Conservation (phyloP, 768 basidiomycete genomes). For the Cystoderma amianthinum region DNA sequence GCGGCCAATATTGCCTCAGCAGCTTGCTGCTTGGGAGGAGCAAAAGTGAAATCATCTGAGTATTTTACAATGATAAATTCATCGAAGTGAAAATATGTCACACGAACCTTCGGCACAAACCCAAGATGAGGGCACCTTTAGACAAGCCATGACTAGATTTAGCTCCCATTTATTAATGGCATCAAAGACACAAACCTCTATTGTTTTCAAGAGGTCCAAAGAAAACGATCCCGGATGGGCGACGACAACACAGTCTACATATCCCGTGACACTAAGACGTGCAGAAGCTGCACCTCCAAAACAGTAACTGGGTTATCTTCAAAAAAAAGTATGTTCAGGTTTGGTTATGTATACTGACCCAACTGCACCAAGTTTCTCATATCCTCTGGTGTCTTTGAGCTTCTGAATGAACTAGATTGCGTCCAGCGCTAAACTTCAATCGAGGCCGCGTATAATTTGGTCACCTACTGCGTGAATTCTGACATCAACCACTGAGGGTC, state of each 20-base stretch:
- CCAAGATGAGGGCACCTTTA: constrained; percentile 25
- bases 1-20: constrained; percentile 28
- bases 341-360: constrained; percentile 17
- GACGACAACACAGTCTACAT: constrained; percentile 31
- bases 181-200: constrained; percentile 25
- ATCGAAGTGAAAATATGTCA: not conserved
- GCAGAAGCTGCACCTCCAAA: constrained; percentile 32
- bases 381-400: constrained; percentile 27
- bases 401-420: constrained; percentile 29
- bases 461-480: constrained; percentile 14
- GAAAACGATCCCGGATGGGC: constrained; percentile 31
- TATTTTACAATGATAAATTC: not conserved
- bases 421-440: too few species aligned
- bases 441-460: too few species aligned
- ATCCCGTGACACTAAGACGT: constrained; percentile 25
- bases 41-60: constrained; percentile 34
- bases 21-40: constrained; percentile 17
- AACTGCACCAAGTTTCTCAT: constrained; percentile 31
- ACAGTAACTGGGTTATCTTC: constrained; percentile 26
- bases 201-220: constrained; percentile 23
- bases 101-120: constrained; percentile 33
- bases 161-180: too few species aligned
- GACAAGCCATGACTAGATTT: constrained; percentile 2
- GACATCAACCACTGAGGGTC: constrained; percentile 23
- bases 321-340: not conserved